These are phyloP conservation scores for Arxiozyma bovina DNA, from an alignment of 1,139 yeast genomes.

Conservation along the genomic window DNA sequence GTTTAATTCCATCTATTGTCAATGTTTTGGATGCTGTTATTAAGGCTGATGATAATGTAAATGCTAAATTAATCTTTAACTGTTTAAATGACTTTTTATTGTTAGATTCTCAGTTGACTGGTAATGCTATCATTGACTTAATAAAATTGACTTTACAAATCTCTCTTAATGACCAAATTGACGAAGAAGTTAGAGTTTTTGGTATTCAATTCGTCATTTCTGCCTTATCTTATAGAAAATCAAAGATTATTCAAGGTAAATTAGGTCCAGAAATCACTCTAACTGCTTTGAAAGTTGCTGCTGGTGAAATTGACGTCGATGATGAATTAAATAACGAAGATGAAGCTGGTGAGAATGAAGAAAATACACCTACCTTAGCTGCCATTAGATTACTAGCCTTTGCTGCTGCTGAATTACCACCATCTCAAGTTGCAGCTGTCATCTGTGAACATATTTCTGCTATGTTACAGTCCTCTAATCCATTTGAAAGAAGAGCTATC, in stretches of 20 bases:
- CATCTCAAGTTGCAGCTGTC: conserved; percentile 81
- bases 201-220: conserved; percentile 81
- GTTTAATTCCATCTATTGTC: conserved; percentile 72
- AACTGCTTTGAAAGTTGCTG: conserved; percentile 67
- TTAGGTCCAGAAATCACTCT: conserved; percentile 73
- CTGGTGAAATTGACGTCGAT: conserved; percentile 68
- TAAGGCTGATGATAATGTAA: conserved; percentile 58
- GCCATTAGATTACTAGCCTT: conserved; percentile 76
- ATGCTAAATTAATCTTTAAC: conserved; percentile 71
- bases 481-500: conserved; percentile 82
- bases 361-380: conserved; percentile 66
- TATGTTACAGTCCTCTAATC: conserved; percentile 55
- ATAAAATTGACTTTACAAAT: conserved; percentile 69
- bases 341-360: conserved; percentile 89
- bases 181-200: conserved; percentile 73
- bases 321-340: conserved; percentile 71
- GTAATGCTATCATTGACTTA: conserved; percentile 64
- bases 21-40: conserved; percentile 72
- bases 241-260: conserved; percentile 53
- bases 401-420: conserved; percentile 79
- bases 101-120: conserved; percentile 68
- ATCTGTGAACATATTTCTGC: conserved; percentile 60
- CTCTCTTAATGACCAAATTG: conserved; percentile 56
- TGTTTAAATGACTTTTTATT: conserved; percentile 73
- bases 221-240: conserved; percentile 63